phyloP scores from a whole-genome alignment of 1,284 basidiomycete species.

The Microbotryomycetes sp. region DNA sequence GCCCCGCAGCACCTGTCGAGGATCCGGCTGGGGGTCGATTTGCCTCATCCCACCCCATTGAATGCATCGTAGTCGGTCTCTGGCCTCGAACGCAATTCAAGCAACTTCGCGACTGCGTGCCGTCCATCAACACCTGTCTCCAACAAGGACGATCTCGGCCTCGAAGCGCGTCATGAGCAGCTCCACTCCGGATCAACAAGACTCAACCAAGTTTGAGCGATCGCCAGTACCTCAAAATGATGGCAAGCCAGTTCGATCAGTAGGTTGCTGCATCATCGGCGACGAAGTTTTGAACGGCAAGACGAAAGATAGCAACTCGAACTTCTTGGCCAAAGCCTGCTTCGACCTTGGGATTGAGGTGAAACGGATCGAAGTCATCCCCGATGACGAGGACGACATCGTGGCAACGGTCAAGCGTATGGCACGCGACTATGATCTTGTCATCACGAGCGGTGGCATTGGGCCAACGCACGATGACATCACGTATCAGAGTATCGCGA shows the following conservation, averaged over 20 bases:
- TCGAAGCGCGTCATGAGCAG: neutral
- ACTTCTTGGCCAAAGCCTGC: slow-evolving; percentile 55
- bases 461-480: slow-evolving; percentile 45
- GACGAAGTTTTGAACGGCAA: slow-evolving; percentile 56
- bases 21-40: no score
- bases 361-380: slow-evolving; percentile 81
- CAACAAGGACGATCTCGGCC: neutral
- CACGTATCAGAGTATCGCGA: slow-evolving; percentile 52
- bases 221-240: slow-evolving; percentile 58
- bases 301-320: slow-evolving; percentile 75
- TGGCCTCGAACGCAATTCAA: neutral
- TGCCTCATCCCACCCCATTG: no score
- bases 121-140: neutral
- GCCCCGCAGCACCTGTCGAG: no score
- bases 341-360: slow-evolving; percentile 81
- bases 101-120: neutral
- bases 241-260: slow-evolving; percentile 64
- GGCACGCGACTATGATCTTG: slow-evolving; percentile 76
- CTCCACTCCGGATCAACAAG: neutral
- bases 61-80: neutral
- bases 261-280: slow-evolving; percentile 65
- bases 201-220: slow-evolving; percentile 45
- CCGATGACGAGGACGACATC: slow-evolving; percentile 84
- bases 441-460: slow-evolving; percentile 78
- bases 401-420: slow-evolving; percentile 77